Base-by-base conservation (phyloP, 768 basidiomycete genomes). In the Russula lepida region DNA sequence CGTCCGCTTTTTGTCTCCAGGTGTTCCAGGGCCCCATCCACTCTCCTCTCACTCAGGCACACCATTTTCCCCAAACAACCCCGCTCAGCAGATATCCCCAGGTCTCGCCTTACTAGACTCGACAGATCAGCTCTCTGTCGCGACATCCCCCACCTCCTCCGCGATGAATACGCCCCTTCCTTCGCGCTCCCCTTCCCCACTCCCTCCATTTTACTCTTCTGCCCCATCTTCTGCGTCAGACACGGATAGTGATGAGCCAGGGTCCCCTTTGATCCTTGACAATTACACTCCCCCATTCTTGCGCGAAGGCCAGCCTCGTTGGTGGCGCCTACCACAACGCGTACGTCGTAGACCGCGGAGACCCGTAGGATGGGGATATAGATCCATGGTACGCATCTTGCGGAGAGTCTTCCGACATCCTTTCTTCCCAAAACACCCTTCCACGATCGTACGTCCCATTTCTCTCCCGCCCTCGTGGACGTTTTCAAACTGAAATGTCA, bases 371-470 rank as follows among this genome's bases (percentile, higher is more conserved):
- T 74, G 75, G 56, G 67, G 78, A 37, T 68, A 80, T 55, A 78
- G 85, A 64, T 71, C 77, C 17, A 58, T 83, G 58, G 84, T 81
- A 70, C 78, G 83, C 66, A 78, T 78, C 69, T 69, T 81, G 44
- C 76, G 83, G 58, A 75, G 77, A 55, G 66, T 89, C 25, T 71
- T 89, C 30, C 79, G 86, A 61, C 86, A 86, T 72, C 89, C 86
- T 17, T 79, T 88, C 72, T 85, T 89, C 71, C 89, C 89, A 55
- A 82, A 81, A 64, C 88, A 88, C 64, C 90, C 90, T 12, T 77
- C 88, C 66, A 88, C 89, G 60, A 89, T 93, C 58, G 90, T 90
- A 66, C 71, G 88, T 77, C 33, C 51, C 39, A 17, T 35, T 8
- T 43, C 8, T 52, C 51, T 48, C 15, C 17, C 47, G 53, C 61